Evolutionary conservation across 176 grass and related monocot genomes (phyloP).

Genomic region (Aegilops longissima): DNA sequence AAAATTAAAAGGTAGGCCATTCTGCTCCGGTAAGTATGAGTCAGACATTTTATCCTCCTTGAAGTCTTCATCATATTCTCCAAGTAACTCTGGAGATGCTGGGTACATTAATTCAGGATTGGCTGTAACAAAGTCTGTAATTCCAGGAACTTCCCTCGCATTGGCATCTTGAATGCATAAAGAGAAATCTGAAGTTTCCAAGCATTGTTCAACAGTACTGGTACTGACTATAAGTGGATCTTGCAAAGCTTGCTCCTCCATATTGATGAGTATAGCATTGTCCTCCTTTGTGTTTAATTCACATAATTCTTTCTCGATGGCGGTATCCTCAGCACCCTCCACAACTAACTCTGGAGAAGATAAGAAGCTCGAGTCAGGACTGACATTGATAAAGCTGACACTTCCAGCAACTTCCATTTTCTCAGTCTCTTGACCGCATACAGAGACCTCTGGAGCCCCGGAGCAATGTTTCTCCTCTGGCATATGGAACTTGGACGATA

Average conservation of each 20-base stretch:
- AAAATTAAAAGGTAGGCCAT: background rate
- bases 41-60: constrained; percentile 5
- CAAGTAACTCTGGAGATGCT: constrained; percentile 3
- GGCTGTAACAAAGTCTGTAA: background rate
- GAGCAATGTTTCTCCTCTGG: constrained; percentile 9
- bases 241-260: background rate
- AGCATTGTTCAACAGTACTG: background rate
- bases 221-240: background rate
- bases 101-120: constrained; percentile 12
- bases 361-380: constrained; percentile 1
- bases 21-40: background rate
- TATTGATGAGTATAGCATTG: background rate
- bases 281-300: background rate
- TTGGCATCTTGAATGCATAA: constrained; percentile 4
- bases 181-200: constrained; percentile 7
- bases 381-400: background rate
- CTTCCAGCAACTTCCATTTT: background rate
- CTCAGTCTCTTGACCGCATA: background rate
- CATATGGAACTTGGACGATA: background rate
- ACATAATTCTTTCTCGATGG: constrained; percentile 4
- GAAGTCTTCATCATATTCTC: background rate
- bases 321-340: background rate
- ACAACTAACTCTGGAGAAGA: constrained; percentile 14
- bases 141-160: background rate
- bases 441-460: background rate